Conservation (phyloP, 1,284 basidiomycete species). For the Papiliotrema fonsecae region DNA sequence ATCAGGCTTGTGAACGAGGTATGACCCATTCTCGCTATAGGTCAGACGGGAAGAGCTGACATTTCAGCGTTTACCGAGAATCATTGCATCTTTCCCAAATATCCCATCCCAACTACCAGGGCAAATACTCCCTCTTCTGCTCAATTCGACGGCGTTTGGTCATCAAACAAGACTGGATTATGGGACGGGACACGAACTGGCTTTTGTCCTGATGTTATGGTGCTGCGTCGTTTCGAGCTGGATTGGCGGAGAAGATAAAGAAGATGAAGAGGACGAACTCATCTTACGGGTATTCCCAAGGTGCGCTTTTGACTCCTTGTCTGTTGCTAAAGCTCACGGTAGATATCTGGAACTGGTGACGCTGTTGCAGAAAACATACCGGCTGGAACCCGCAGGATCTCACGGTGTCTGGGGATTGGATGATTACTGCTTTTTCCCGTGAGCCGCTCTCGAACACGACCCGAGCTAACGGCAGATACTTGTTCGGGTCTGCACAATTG, state of each 20-base stretch:
- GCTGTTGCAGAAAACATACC: conserved; percentile 82
- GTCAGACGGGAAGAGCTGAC: background rate
- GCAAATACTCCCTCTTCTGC: conserved; percentile 61
- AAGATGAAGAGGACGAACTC: conserved; percentile 45
- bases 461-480: conserved; percentile 54
- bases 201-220: conserved; percentile 72
- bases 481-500: conserved; percentile 88
- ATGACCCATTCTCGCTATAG: conserved; percentile 18
- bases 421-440: conserved; percentile 81
- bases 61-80: conserved; percentile 57
- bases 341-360: conserved; percentile 78
- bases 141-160: conserved; percentile 64
- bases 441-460: conserved; percentile 6
- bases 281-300: conserved; percentile 46
- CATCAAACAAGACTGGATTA: conserved; percentile 91
- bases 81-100: conserved; percentile 55
- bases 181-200: conserved; percentile 91
- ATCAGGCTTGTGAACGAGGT: conserved; percentile 74
- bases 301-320: conserved; percentile 19
- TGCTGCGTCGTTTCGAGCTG: conserved; percentile 39
- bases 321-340: conserved; percentile 38
- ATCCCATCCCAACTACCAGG: conserved; percentile 52
- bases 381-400: conserved; percentile 90
- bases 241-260: conserved; percentile 19
- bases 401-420: conserved; percentile 99